Conservation (phyloP, 2,329 filamentous ascomycete species). For the Fusarium foetens region DNA sequence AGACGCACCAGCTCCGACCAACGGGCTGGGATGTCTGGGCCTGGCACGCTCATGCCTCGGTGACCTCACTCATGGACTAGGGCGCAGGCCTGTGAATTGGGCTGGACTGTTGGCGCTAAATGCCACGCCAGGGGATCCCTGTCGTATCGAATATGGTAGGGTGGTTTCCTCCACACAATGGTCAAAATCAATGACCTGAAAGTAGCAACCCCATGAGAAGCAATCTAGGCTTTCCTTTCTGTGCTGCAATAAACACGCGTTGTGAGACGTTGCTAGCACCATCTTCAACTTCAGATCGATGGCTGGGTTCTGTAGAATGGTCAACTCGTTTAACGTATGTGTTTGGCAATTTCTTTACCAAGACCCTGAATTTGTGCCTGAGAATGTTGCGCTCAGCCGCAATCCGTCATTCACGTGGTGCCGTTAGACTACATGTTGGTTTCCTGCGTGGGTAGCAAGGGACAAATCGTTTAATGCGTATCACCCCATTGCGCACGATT, state of each 20-base stretch:
- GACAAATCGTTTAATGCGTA: conserved; percentile 14
- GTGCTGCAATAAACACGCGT: neutral
- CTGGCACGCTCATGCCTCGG: conserved; percentile 21
- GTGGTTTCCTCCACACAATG: neutral
- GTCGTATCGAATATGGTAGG: conserved; percentile 15
- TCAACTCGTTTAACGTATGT: neutral
- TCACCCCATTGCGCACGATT: conserved; percentile 25
- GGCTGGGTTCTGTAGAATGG: neutral
- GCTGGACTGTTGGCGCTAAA: conserved; percentile 16
- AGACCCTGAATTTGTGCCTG: conserved; percentile 13
- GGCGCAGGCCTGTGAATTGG: conserved; percentile 1
- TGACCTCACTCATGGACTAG: conserved; percentile 20
- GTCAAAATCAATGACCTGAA: neutral
- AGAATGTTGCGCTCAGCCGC: conserved; percentile 13
- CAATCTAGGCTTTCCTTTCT: conserved; percentile 5
- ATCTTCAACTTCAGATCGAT: neutral
- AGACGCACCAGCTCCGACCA: conserved; percentile 27
- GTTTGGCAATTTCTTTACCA: neutral
- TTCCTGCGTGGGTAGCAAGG: conserved; percentile 7
- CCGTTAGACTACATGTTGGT: conserved; percentile 27
- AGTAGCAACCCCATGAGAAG: conserved; percentile 31
- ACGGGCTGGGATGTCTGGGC: conserved; percentile 41
- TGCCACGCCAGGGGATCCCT: conserved; percentile 31
- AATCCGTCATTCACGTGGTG: conserved; percentile 34
- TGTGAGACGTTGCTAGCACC: neutral